Percentiles rank a stretch among this genome's conserved stretches.
Conservation (phyloP, 208 protist species). For the Trypanosoma vivax region DNA sequence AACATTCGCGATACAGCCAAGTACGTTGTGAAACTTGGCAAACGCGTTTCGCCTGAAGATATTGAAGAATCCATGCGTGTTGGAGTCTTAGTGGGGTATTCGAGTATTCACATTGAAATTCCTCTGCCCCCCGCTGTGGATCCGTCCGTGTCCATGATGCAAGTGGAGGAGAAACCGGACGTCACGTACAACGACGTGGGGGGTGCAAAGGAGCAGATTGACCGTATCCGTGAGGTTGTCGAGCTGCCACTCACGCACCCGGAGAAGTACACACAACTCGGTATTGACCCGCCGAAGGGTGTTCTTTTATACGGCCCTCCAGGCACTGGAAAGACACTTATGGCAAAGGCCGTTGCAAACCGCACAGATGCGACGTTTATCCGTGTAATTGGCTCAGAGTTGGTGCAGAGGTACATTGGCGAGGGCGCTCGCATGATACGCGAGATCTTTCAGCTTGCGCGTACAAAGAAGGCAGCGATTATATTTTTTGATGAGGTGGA, state of each 20-base stretch:
- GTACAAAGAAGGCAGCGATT: conserved; percentile 99
- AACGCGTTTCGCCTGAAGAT: conserved; percentile 98
- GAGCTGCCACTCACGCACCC: conserved; percentile 99
- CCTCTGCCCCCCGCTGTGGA: conserved; percentile 99
- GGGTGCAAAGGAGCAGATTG: conserved; percentile 99
- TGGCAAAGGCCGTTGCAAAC: conserved; percentile 99
- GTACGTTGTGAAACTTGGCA: conserved; percentile 99
- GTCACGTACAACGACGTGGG: conserved; percentile 99
- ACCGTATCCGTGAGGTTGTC: conserved; percentile 99
- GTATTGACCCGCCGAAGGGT: conserved; percentile 99
- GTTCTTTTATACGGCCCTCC: conserved; percentile 99
- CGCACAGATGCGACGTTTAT: conserved; percentile 99
- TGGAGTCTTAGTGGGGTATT: conserved; percentile 94
- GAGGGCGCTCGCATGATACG: conserved; percentile 99
- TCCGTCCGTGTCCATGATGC: conserved; percentile 99
- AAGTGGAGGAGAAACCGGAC: conserved; percentile 97
- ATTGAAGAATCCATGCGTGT: conserved; percentile 99
- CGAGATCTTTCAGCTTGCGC: conserved; percentile 99
- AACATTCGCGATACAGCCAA: conserved; percentile 97
- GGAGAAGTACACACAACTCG: conserved; percentile 98
- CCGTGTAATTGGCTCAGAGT: conserved; percentile 99
- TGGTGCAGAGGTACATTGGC: conserved; percentile 99
- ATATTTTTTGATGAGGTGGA: conserved; percentile 99
- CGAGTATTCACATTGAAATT: conserved; percentile 99
- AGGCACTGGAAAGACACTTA: conserved; percentile 99